Conservation (phyloP, 1,284 basidiomycete species). For the Bondarzewia mesenterica region DNA sequence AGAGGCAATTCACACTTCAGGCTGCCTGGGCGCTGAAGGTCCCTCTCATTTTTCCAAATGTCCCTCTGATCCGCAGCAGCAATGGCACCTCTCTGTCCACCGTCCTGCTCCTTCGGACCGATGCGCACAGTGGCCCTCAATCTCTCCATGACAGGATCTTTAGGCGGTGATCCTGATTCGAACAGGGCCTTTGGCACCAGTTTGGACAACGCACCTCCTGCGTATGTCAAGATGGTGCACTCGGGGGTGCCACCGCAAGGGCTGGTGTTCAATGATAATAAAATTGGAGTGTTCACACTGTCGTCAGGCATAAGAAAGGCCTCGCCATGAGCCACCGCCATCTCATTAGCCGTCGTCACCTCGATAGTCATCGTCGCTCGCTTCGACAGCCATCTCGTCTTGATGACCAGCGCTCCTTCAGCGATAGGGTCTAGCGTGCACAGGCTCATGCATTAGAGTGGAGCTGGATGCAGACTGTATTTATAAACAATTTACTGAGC, state of each 20-base stretch:
- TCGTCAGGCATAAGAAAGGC: too few relatives aligned
- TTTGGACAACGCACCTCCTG: slow-evolving; percentile 32
- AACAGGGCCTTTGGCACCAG: slow-evolving; percentile 12
- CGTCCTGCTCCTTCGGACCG: slow-evolving; percentile 45
- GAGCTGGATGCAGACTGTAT: too few relatives aligned
- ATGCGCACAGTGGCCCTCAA: slow-evolving; percentile 41
- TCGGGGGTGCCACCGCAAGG: slow-evolving; percentile 22
- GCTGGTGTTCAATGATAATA: too few relatives aligned
- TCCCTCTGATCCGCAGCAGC: slow-evolving; percentile 18
- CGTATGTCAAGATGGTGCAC: slow-evolving; percentile 35
- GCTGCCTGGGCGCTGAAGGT: slow-evolving; percentile 7
- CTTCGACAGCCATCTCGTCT: too few relatives aligned
- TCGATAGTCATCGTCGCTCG: too few relatives aligned
- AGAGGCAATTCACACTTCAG: slow-evolving; percentile 8
- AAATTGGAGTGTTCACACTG: too few relatives aligned
- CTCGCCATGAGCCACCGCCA: too few relatives aligned
- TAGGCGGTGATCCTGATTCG: slow-evolving; percentile 30
- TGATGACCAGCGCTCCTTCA: too few relatives aligned
- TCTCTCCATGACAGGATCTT: slow-evolving; percentile 48
- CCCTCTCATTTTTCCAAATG: slow-evolving; percentile 31
- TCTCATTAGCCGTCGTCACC: too few relatives aligned
- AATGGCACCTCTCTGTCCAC: slow-evolving; percentile 13
- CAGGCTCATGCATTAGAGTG: too few relatives aligned
- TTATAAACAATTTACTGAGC: too few relatives aligned
- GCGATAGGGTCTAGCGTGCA: too few relatives aligned